Base-by-base conservation (phyloP, 495 filamentous ascomycete species). In the Daldinia childiae region DNA sequence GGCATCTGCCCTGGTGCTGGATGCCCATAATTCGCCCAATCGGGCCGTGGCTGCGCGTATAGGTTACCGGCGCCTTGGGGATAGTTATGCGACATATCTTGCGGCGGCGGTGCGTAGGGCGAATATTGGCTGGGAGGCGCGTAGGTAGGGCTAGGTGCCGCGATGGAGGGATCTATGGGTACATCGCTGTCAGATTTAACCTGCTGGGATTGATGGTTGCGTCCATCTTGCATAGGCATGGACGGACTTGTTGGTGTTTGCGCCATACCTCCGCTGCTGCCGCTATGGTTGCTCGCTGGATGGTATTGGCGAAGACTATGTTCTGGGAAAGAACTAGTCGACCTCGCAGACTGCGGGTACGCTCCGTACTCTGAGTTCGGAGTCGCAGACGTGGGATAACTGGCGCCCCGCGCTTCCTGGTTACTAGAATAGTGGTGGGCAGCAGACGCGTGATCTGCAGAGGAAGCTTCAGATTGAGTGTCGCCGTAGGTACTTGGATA, bases 111-210 rank as follows among this genome's bases (percentile, higher is more conserved):
- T 51, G 79, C 79, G 82, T 97, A 98, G 30, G 93, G 93, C 66
- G 94, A 92, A 81, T 97, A 89, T 72, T 89, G 87, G 34, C 77
- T 79, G 58, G 90, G 88, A 74, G 92, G 88, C 74, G 92, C 89
- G 77, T 97, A 97, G 70, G 93, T 92, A 58, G 95, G 93, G 85
- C 93, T 97, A 65, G 93, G 90, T 74, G 92, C 90, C 80, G 95
- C 91, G 74, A 98, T 95, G 74, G 93, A 94, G 71, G 95, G 93
- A 96, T 99, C 95, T 98, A 97, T 92, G 91, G 93, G 94, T 84
- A 95, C 88, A 88, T 93, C 90, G 88, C 87, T 86, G 93, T 97
- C 91, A 97, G 93, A 95, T 82, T 92, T 93, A 80, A 88, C 85
- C 84, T 90, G 90, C 78, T 89, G 83, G 76, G 86, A 83, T 76